phyloP scores from a whole-genome alignment of 116 monocot species.

The Zostera marina region DNA sequence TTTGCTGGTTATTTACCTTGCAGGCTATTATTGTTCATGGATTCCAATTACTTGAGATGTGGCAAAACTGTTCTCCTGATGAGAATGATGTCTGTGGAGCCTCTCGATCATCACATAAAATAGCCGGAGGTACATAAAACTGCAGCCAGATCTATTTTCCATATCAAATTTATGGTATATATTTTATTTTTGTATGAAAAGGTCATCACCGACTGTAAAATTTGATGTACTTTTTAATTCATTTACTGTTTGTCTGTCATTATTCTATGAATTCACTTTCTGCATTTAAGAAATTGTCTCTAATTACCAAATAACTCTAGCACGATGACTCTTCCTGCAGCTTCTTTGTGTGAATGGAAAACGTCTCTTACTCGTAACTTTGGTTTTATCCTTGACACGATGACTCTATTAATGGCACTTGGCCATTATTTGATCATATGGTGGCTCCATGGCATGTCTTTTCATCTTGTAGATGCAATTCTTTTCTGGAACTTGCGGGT shows the following conservation, averaged over 20 bases:
- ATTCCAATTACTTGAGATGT: slow-evolving; percentile 86
- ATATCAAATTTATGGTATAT: too few species aligned
- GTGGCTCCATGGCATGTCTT: slow-evolving; percentile 91
- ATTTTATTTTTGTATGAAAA: too few species aligned
- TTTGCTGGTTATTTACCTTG: background rate
- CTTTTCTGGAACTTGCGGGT: slow-evolving; percentile 87
- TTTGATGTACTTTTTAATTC: too few species aligned
- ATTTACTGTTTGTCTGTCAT: background rate
- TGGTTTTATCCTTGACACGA: slow-evolving; percentile 72
- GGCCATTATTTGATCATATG: slow-evolving; percentile 82
- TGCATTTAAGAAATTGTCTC: background rate
- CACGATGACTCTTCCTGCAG: slow-evolving; percentile 34
- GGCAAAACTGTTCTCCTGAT: slow-evolving; percentile 62
- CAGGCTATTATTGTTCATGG: slow-evolving; percentile 89
- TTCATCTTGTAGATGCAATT: slow-evolving; percentile 83
- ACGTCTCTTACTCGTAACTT: slow-evolving; percentile 57
- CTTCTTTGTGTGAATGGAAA: slow-evolving; percentile 76
- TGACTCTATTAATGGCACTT: slow-evolving; percentile 55
- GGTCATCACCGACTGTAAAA: too few species aligned
- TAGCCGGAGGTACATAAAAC: slow-evolving; percentile 39
- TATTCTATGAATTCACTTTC: background rate
- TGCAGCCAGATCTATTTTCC: background rate
- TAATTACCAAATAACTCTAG: background rate
- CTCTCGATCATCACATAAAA: slow-evolving; percentile 33
- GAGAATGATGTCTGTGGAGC: slow-evolving; percentile 20